Percentiles rank a stretch among this genome's conserved stretches.
phyloP scores from a whole-genome alignment of 352 stramenopile genomes.

The Globisporangium rhizosaccharum region DNA sequence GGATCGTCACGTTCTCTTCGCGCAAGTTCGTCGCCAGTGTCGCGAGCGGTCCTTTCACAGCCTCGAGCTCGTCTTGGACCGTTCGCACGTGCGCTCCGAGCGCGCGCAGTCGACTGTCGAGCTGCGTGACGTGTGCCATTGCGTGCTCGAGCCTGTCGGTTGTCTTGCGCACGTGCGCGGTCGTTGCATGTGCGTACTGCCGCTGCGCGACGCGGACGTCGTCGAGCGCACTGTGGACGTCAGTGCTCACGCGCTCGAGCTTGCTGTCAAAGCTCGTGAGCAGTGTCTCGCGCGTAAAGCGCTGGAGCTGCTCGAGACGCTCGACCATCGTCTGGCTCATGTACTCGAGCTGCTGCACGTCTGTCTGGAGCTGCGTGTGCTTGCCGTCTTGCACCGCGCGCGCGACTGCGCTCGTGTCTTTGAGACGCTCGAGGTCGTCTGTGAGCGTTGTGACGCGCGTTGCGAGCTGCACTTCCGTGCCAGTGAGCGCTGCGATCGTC shows the following conservation, averaged over 20 bases:
- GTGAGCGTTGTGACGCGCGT: constrained; percentile 17
- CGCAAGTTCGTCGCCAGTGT: constrained; percentile 54
- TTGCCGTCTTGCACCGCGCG: constrained; percentile 16
- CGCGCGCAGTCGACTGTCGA: constrained; percentile 28
- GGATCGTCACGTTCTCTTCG: constrained; percentile 63
- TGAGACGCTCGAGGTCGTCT: constrained; percentile 13
- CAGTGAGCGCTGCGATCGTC: constrained; percentile 19
- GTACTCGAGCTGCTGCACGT: constrained; percentile 26
- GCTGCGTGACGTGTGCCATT: constrained; percentile 26
- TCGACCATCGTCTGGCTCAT: constrained; percentile 23
- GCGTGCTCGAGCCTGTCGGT: constrained; percentile 27
- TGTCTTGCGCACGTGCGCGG: constrained; percentile 24
- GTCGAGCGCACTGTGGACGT: constrained; percentile 21
- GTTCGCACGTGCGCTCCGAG: constrained; percentile 20
- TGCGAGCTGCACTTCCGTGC: constrained; percentile 14
- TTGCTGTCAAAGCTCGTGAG: constrained; percentile 31
- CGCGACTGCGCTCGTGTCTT: constrained; percentile 16
- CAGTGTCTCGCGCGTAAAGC: constrained; percentile 36
- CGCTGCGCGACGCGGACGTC: constrained; percentile 16
- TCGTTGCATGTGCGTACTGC: constrained; percentile 20
- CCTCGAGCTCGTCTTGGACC: constrained; percentile 32
- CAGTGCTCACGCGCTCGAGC: constrained; percentile 20
- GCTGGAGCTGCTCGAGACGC: constrained; percentile 33
- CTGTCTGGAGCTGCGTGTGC: constrained; percentile 8
- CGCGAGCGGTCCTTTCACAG: constrained; percentile 48